A percentile compares a stretch with the other conserved stretches of the same genome.
Conservation (phyloP, 2,329 filamentous ascomycete species). For the Colletotrichum tropicale region DNA sequence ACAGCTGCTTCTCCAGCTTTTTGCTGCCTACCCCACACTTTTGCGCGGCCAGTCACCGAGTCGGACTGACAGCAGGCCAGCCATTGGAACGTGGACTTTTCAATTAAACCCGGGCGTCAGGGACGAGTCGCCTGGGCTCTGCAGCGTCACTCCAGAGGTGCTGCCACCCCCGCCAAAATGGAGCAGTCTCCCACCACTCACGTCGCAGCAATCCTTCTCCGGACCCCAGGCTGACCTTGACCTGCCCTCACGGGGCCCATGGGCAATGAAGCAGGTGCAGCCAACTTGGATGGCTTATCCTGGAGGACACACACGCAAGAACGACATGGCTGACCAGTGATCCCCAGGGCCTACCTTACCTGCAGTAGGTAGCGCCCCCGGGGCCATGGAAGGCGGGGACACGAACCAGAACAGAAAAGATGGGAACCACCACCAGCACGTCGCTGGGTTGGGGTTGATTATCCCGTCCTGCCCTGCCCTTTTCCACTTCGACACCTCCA, state of each 20-base stretch:
- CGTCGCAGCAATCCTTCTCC: conserved; percentile 13
- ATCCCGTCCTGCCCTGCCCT: not conserved
- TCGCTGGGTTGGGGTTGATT: conserved; percentile 10
- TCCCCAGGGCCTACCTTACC: not conserved
- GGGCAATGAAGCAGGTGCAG: not conserved
- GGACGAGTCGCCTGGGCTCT: not conserved
- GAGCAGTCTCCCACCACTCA: conserved; percentile 7
- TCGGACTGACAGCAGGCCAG: not conserved
- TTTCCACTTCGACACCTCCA: not conserved
- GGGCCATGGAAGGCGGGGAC: conserved; percentile 10
- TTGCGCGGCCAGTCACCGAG: not conserved
- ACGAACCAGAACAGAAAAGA: not conserved
- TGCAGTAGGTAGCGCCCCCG: not conserved
- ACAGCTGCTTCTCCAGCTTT: not conserved
- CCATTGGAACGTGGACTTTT: not conserved
- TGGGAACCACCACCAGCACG: not conserved
- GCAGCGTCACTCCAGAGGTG: not conserved
- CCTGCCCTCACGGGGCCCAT: not conserved
- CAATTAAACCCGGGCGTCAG: not conserved
- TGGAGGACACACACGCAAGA: not conserved
- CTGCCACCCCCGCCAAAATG: conserved; percentile 1
- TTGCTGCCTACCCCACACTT: not conserved
- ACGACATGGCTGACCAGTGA: not conserved
- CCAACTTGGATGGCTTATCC: conserved; percentile 1
- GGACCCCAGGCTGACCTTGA: conserved; percentile 6